Evolutionary conservation across 345 rosid genomes (phyloP), one percentile per base, ranked within the genome.

Genomic region (Eucalyptus fibrosa): DNA sequence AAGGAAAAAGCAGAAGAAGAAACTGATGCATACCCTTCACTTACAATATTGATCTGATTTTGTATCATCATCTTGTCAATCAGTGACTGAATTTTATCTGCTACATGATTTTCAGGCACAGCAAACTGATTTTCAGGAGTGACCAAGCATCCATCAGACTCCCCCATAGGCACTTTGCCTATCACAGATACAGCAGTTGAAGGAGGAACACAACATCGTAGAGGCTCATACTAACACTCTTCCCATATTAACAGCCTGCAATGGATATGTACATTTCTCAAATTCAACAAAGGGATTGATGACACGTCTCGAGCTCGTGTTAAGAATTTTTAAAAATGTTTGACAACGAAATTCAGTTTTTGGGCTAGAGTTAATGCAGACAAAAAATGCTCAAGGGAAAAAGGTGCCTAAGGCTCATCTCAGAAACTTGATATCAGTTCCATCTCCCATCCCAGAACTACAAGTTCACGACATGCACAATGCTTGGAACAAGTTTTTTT

Each of bases 181-280:
- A 89, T 77, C 34, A 88, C 93, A 62, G 91, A 87, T 89, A 91
- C 93, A 69, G 91, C 91, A 90, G 87, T 72, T 32, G 89, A 53
- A 19, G 88, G 87, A 88, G 93, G 91, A 90, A 53, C 88, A 5
- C 94, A 91, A 88, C 88, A 65, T 60, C 91, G 90, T 42, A 87
- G 51, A 7, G 95, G 90, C 91, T 95, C 95, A 42, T 90, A 91
- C 81, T 94, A 93, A 88, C 96, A 96, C 91, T 96, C 99, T 92
- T 98, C 99, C 99, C 99, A 98, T 82, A 97, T 97, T 90, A 98
- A 92, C 89, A 98, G 93, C 92, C 99, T 97, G 93, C 90, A 69
- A 77, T 19, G 83, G 15, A 77, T 37, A 77, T 77, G 45, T 77
- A 77, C 45, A 7, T 19, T 19, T 21, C 28, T 77, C 83, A 77